Percentiles rank a stretch among this genome's conserved stretches.
phyloP scores from a whole-genome alignment of 495 filamentous ascomycete genomes.

The Jackrogersella multiformis region DNA sequence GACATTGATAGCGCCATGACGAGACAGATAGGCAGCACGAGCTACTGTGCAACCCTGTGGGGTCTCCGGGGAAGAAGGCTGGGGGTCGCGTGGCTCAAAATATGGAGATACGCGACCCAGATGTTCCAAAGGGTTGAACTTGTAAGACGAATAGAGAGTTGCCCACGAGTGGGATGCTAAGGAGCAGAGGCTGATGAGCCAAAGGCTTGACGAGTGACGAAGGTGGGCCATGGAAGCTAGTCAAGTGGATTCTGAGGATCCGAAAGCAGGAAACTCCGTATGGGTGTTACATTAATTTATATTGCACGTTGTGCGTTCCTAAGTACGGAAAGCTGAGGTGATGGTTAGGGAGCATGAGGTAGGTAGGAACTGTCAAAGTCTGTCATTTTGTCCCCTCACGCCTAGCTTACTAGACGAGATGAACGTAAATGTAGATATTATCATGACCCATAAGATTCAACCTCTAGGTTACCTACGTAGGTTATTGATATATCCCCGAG shows the following conservation, averaged over 20 bases:
- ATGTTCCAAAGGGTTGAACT: neutral
- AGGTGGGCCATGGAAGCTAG: neutral
- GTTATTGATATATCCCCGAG: conserved; percentile 3
- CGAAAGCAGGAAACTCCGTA: neutral
- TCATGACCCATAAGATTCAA: neutral
- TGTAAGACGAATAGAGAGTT: neutral
- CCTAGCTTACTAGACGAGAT: neutral
- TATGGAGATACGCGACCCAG: neutral
- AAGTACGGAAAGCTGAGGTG: neutral
- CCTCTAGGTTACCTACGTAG: neutral
- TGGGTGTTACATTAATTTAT: neutral
- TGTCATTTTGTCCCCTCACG: too few species aligned
- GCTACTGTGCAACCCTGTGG: neutral
- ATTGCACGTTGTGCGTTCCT: neutral
- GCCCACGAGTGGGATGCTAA: neutral
- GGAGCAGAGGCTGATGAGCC: neutral
- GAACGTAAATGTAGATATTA: neutral
- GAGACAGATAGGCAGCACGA: conserved; percentile 1
- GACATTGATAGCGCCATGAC: neutral
- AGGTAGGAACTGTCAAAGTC: too few species aligned
- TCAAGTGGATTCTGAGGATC: neutral
- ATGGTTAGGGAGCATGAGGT: too few species aligned
- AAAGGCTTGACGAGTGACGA: neutral
- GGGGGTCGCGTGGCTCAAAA: conserved; percentile 1
- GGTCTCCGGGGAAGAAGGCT: neutral